Evolutionary conservation across 495 filamentous ascomycete species (phyloP), one percentile per base, ranked within the genome.

Genomic region (Pseudevernia furfuracea): DNA sequence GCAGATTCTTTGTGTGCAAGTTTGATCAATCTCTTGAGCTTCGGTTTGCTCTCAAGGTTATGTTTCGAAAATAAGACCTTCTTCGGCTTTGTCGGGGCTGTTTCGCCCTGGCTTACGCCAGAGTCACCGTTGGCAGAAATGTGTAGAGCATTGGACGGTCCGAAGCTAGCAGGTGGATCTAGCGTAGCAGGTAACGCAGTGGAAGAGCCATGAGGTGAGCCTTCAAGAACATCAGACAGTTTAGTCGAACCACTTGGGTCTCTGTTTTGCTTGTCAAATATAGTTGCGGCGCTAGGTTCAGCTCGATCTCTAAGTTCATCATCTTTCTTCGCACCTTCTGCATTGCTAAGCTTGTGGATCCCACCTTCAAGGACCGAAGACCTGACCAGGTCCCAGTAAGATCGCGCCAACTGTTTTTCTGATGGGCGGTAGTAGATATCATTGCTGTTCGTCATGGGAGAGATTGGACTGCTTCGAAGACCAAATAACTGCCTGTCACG

Each of bases 301-400:
- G 19, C 19, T 41, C 2, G 38, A 41, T 41, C 2, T 7, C 11
- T 41, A 44, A 1, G 12, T 9, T 44, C 21, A 30, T 32, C 25
- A 41, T 37, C 43, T 19, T 41, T 23, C 38, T 36, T 17, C 21
- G 17, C 38, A 38, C 19, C 17, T 30, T 53, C 44, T 21, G 34
- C 34, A 28, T 53, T 41, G 44, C 60, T 25, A 19, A 32, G 60
- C 32, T 48, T 38, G 23, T 52, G n/a, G 34, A 52, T 37, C 3
- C 30, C 14, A 21, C 60, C 60, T 37, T 36, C 39, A 32, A 61
- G n/a, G 11, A 61, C 39, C 21, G 48, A 36, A 12, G 44, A 34
- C 32, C 60, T 61, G 28, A 61, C 23, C 23, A 61, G 52, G 11
- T 61, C 60, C 60, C 60, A 61, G 14, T 36, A 39, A 61, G 60